Evolutionary conservation across 768 basidiomycete genomes (phyloP).

Genomic region (Artomyces pyxidatus): DNA sequence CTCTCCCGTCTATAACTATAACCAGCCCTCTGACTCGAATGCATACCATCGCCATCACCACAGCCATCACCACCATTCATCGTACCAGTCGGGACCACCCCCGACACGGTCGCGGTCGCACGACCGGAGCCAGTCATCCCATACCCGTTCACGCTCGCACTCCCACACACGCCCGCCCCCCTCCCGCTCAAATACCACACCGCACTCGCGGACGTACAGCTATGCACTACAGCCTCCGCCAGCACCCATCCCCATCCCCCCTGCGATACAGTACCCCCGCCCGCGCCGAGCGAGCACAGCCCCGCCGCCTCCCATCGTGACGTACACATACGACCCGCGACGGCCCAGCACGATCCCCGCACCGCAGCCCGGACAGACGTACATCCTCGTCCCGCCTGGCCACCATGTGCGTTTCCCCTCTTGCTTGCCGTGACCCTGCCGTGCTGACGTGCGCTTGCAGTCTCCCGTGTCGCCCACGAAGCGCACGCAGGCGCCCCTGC

Average conservation of each 20-base stretch:
- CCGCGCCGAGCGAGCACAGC: constrained; percentile 1
- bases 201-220: constrained; percentile 7
- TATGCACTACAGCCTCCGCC: constrained; percentile 3
- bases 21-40: background rate
- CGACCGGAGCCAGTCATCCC: background rate
- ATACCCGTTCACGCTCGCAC: constrained; percentile 10
- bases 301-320: background rate
- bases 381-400: constrained; percentile 22
- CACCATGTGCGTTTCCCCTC: constrained; percentile 2
- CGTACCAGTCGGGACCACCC: too few species aligned
- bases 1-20: background rate
- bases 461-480: background rate
- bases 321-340: background rate
- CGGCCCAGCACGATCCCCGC: constrained; percentile 12
- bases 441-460: background rate
- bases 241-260: constrained; percentile 6
- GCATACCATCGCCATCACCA: background rate
- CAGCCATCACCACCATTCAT: too few species aligned
- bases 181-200: constrained; percentile 12
- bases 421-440: background rate
- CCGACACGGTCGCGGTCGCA: background rate
- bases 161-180: constrained; percentile 10
- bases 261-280: constrained; percentile 5
- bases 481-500: background rate
- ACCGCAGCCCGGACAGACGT: constrained; percentile 19